Conservation (phyloP, 768 basidiomycete species). For the Phylloporus arenicola region DNA sequence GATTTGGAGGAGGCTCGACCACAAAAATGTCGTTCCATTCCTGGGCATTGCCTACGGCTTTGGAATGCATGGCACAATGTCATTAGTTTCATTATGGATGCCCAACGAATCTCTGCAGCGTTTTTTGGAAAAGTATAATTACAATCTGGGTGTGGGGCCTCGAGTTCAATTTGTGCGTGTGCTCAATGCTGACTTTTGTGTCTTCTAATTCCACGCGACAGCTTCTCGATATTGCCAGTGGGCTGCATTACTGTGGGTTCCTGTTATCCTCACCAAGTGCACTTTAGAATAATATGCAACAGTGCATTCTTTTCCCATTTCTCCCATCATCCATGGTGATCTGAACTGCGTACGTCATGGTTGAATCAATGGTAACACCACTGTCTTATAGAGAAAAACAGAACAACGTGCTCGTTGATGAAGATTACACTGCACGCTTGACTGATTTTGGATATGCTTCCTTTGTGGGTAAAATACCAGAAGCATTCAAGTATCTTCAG, state of each 20-base stretch:
- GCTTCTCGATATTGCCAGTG: constrained; percentile 11
- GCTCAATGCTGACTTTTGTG: constrained; percentile 5
- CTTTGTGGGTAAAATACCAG: constrained; percentile 1
- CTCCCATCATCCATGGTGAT: constrained; percentile 4
- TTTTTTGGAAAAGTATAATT: constrained; percentile 10
- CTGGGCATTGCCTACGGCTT: constrained; percentile 23
- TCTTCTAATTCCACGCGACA: constrained; percentile 18
- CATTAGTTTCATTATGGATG: constrained; percentile 31
- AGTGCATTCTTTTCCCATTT: constrained; percentile 16
- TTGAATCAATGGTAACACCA: no score
- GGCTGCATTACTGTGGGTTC: constrained; percentile 5
- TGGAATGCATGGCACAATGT: constrained; percentile 15
- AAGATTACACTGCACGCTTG: constrained; percentile 30
- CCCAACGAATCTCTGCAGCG: constrained; percentile 20
- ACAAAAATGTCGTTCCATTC: constrained; percentile 25
- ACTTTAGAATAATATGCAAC: background rate
- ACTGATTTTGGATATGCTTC: constrained; percentile 41
- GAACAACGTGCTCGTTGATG: constrained; percentile 10
- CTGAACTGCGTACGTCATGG: no score
- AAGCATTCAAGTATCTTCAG: background rate
- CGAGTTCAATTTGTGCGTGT: constrained; percentile 12
- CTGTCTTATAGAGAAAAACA: background rate
- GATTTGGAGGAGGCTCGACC: constrained; percentile 25
- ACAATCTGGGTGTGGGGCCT: background rate
- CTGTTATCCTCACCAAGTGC: no score